A percentile compares a stretch with the other conserved stretches of the same genome.
These are phyloP conservation scores for Camellia oleifera DNA, from an alignment of 179 eudicot genomes.

Conservation along the genomic window DNA sequence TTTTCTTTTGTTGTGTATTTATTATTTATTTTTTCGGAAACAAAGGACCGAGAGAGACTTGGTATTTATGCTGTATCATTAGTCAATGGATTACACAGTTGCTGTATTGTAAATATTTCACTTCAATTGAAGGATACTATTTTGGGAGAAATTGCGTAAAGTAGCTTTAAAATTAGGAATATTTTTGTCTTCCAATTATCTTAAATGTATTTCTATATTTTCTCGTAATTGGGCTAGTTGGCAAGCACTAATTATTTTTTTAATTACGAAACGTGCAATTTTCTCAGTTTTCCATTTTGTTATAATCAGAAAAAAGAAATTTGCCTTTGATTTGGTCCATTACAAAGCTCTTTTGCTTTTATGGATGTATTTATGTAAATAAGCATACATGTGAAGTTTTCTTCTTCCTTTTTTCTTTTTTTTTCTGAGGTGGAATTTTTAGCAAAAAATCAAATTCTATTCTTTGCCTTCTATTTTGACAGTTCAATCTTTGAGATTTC, in stretches of 20 bases:
- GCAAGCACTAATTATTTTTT: too few species aligned
- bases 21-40: neutral
- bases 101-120: neutral
- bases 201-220: neutral
- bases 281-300: neutral
- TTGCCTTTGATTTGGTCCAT: neutral
- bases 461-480: neutral
- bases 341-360: neutral
- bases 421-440: too few species aligned
- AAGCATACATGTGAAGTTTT: neutral
- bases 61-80: neutral
- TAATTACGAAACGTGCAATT: neutral
- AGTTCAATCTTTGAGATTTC: neutral
- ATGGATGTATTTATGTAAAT: neutral
- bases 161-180: neutral
- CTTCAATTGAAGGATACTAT: neutral
- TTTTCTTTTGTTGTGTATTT: neutral
- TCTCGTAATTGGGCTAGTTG: neutral
- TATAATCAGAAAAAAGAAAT: neutral
- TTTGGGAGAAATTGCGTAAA: neutral
- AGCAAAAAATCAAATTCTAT: too few species aligned
- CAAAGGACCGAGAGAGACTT: neutral
- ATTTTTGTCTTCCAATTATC: neutral
- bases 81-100: neutral
- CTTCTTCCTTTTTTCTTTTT: neutral